Evolutionary conservation across 169 alveolate species (phyloP).

Genomic region (Pseudocohnilembus persalinus): DNA sequence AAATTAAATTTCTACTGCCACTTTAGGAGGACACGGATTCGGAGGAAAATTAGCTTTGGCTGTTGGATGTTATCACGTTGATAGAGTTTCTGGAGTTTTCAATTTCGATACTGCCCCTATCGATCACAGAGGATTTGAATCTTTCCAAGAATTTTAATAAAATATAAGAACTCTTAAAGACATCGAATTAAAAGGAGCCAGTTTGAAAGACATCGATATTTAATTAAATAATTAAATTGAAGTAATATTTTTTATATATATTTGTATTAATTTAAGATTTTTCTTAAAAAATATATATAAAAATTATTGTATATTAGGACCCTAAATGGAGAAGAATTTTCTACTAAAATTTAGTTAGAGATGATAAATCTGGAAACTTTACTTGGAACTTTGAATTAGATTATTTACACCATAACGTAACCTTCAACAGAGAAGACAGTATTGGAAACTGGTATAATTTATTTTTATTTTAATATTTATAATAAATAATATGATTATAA

Average conservation of each 20-base stretch:
- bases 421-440: slow-evolving; percentile 49
- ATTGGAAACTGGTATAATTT: slow-evolving; percentile 49
- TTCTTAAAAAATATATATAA: no score
- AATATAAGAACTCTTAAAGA: slow-evolving; percentile 38
- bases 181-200: slow-evolving; percentile 30
- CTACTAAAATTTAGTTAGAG: slow-evolving; percentile 34
- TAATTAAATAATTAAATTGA: slow-evolving; percentile 39
- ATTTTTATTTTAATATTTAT: no score
- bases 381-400: slow-evolving; percentile 54
- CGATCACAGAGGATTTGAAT: slow-evolving; percentile 62
- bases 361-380: slow-evolving; percentile 35
- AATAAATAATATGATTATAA: no score
- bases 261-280: no score
- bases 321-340: slow-evolving; percentile 69
- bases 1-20: slow-evolving; percentile 59
- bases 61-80: slow-evolving; percentile 56
- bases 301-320: background rate
- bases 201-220: slow-evolving; percentile 29
- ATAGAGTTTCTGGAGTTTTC: slow-evolving; percentile 77
- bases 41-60: slow-evolving; percentile 79
- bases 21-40: slow-evolving; percentile 78
- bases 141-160: slow-evolving; percentile 54
- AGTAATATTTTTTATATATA: slow-evolving; percentile 4
- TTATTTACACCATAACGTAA: slow-evolving; percentile 46
- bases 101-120: slow-evolving; percentile 68